phyloP scores from a whole-genome alignment of 2,329 filamentous ascomycete species.

The Exophiala mesophila region DNA sequence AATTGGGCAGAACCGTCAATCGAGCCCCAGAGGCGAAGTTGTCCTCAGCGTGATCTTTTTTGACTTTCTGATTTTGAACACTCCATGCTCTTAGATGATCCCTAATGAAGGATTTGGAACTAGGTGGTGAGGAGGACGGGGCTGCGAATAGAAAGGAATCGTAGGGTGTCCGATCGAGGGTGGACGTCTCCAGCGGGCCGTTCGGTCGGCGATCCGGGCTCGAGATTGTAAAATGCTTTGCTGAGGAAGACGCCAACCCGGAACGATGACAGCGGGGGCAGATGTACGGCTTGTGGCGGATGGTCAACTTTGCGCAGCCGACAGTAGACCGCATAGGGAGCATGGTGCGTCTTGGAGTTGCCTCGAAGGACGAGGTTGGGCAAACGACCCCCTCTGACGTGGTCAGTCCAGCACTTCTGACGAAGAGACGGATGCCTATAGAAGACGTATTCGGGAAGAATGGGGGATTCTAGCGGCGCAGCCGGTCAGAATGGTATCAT shows the following conservation, averaged over 20 bases:
- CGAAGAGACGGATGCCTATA: no score
- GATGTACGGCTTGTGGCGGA: conserved; percentile 7
- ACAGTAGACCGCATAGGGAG: neutral
- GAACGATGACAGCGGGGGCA: conserved; percentile 15
- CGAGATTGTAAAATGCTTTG: neutral
- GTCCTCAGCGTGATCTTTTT: conserved; percentile 9
- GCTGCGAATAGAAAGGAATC: no score
- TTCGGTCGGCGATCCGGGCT: neutral
- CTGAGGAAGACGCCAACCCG: no score
- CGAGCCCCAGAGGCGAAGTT: conserved; percentile 4
- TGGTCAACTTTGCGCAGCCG: neutral
- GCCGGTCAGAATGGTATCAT: no score
- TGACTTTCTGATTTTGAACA: conserved; percentile 15
- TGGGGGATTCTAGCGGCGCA: no score
- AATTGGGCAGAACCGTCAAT: conserved; percentile 19
- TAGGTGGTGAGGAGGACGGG: neutral
- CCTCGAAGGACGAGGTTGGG: no score
- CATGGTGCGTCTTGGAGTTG: no score
- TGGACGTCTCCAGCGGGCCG: neutral
- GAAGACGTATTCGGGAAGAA: no score
- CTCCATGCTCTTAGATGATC: conserved; percentile 20
- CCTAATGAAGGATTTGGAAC: conserved; percentile 10
- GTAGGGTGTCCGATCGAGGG: no score
- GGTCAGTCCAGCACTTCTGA: no score
- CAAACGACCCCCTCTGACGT: no score